phyloP scores from a whole-genome alignment of 306 rosid genomes.

The Ziziphus jujuba region DNA sequence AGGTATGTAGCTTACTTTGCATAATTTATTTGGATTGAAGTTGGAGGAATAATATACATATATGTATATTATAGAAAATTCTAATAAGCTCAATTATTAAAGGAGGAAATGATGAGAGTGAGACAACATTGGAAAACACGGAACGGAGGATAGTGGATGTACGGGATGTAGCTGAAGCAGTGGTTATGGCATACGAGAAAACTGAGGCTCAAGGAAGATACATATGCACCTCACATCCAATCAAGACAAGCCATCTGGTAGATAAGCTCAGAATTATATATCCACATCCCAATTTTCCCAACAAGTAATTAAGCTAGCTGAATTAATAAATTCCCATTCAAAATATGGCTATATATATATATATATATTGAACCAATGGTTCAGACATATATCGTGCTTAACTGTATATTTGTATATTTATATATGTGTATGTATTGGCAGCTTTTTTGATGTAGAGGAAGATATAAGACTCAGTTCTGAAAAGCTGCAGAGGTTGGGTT shows the following conservation, averaged over 20 bases:
- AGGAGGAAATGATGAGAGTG: conserved; percentile 53
- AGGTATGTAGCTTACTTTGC: conserved; percentile 33
- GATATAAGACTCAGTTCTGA: conserved; percentile 5
- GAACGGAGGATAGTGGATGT: conserved; percentile 46
- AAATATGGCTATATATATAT: too few relatives aligned
- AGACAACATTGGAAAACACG: conserved; percentile 43
- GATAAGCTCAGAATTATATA: conserved; percentile 51
- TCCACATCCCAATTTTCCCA: conserved; percentile 62
- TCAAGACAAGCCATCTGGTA: conserved; percentile 39
- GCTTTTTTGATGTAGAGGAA: conserved; percentile 30
- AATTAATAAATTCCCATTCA: too few relatives aligned
- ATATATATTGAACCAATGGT: too few relatives aligned
- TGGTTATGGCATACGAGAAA: conserved; percentile 67
- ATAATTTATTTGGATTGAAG: too few relatives aligned
- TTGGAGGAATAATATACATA: too few relatives aligned
- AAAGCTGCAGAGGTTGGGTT: conserved; percentile 21
- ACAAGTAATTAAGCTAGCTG: conserved; percentile 35
- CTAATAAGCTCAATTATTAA: neutral
- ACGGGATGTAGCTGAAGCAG: conserved; percentile 63
- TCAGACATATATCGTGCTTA: too few relatives aligned
- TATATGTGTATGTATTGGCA: conserved; percentile 22
- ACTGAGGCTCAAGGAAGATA: conserved; percentile 70
- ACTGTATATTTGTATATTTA: too few relatives aligned
- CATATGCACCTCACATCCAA: conserved; percentile 42
- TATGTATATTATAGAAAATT: too few relatives aligned